Evolutionary conservation across 768 basidiomycete species (phyloP), one percentile per base, ranked within the genome.

Genomic region (Tremella yokohamensis): DNA sequence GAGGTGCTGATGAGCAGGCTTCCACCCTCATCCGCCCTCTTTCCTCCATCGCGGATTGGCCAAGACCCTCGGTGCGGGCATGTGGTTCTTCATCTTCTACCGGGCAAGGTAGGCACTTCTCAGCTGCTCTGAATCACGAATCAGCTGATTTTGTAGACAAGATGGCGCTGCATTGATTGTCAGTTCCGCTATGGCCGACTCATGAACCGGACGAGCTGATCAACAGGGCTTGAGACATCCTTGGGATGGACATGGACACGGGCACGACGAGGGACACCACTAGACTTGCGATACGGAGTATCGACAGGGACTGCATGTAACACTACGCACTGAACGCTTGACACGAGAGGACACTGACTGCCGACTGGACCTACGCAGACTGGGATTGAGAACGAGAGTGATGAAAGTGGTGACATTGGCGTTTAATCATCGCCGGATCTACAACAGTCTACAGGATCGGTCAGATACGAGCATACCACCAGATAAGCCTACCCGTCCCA

Each of bases 51-150:
- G 82, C 58, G 84, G 90, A 75, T 81, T 93, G 26, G 83, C 87
- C 24, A 92, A 91, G 78, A 85, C 84, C 60, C 80, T 96, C 45
- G 92, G 92, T 49, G 92, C 91, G 34, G 83, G 85, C 22, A 94
- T 96, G 92, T 96, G 92, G 92, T 94, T 94, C 84, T 96, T 92
- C 81, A 91, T 96, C 75, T 94, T 96, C 81, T 96, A 93, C 79
- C 85, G 92, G 56, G 87, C 88, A 63, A 82, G 90, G 92, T 94
- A 70, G 72, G 87, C 39, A 81, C 29, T 26, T 26, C 11, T 25
- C 12, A n/a, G 18, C 48, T 22, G 16, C 16, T 1, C 8, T 25
- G n/a, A 26, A 47, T 60, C 12, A 38, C 62, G 24, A 52, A 40
- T n/a, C n/a, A 8, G 51, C 61, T 54, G 42, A 60, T 26, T 34